Conservation (phyloP, 306 rosid species). For the Benincasa hispida region DNA sequence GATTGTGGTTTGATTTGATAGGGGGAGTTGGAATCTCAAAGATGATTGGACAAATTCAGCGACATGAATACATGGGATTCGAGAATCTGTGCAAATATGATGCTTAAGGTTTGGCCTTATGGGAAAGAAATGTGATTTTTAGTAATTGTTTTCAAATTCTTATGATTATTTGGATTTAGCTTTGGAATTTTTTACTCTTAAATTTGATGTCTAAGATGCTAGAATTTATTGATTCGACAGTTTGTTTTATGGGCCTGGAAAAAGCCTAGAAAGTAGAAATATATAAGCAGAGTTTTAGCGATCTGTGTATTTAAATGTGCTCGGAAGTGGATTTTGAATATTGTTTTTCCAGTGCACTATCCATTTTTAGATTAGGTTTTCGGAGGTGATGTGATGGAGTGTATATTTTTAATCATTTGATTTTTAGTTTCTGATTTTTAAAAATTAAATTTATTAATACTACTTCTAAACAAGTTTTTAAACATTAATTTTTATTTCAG, state of each 20-base stretch:
- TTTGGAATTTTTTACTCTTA: not conserved
- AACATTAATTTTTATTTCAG: too few relatives aligned
- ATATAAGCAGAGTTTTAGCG: too few relatives aligned
- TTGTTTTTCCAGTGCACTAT: not conserved
- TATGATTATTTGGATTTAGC: not conserved
- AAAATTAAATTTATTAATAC: too few relatives aligned
- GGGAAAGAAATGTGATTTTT: not conserved
- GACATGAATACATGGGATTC: slow-evolving; percentile 74
- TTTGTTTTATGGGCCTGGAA: not conserved
- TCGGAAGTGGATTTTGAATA: not conserved
- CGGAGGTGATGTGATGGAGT: too few relatives aligned
- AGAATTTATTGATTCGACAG: not conserved
- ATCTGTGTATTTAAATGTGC: not conserved
- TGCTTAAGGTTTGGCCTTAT: slow-evolving; percentile 6
- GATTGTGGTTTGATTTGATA: slow-evolving; percentile 12
- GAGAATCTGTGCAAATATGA: slow-evolving; percentile 71
- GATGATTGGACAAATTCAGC: slow-evolving; percentile 41
- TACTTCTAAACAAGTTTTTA: too few relatives aligned
- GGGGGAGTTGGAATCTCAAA: slow-evolving; percentile 84
- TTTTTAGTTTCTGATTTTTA: too few relatives aligned
- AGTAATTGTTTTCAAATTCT: not conserved
- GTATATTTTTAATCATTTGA: too few relatives aligned
- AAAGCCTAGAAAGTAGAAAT: not conserved
- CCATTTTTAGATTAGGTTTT: too few relatives aligned
- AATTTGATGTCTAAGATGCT: not conserved